Percentiles rank a stretch among this genome's conserved stretches.
These are phyloP conservation scores for Neofusicoccum sp. DNA, from an alignment of 2,329 filamentous ascomycete species.

Conservation along the genomic window DNA sequence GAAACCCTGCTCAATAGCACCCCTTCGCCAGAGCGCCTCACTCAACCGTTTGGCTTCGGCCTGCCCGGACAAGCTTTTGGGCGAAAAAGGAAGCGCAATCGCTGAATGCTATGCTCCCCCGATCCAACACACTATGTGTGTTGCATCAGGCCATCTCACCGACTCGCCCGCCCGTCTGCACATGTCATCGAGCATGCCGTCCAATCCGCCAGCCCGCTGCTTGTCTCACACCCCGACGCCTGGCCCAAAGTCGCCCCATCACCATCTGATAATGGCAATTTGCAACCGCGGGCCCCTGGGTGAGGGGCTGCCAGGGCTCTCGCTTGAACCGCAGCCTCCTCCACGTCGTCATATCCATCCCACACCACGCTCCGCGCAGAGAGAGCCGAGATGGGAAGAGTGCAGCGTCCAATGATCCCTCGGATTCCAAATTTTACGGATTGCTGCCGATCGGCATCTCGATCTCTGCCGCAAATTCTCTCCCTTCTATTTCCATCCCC, in stretches of 20 bases:
- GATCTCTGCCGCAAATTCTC: not conserved
- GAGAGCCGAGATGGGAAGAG: not conserved
- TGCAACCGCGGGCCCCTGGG: not conserved
- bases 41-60: conserved; percentile 10
- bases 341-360: conserved; percentile 10
- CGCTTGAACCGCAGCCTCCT: not conserved
- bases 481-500: not conserved
- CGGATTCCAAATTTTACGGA: not conserved
- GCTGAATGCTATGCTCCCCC: not conserved
- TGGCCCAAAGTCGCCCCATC: conserved; percentile 11
- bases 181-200: not conserved
- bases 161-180: not conserved
- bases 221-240: conserved; percentile 16
- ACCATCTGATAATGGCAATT: conserved; percentile 7
- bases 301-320: conserved; percentile 8
- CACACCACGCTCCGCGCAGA: not conserved
- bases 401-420: not conserved
- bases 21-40: conserved; percentile 18
- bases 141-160: conserved; percentile 18
- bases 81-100: conserved; percentile 11
- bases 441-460: conserved; percentile 11
- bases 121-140: not conserved
- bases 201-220: not conserved
- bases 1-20: conserved; percentile 15
- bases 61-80: conserved; percentile 3